Evolutionary conservation across 2,329 filamentous ascomycete genomes (phyloP), one percentile per base, ranked within the genome.

Genomic region (Didymella glomerata): DNA sequence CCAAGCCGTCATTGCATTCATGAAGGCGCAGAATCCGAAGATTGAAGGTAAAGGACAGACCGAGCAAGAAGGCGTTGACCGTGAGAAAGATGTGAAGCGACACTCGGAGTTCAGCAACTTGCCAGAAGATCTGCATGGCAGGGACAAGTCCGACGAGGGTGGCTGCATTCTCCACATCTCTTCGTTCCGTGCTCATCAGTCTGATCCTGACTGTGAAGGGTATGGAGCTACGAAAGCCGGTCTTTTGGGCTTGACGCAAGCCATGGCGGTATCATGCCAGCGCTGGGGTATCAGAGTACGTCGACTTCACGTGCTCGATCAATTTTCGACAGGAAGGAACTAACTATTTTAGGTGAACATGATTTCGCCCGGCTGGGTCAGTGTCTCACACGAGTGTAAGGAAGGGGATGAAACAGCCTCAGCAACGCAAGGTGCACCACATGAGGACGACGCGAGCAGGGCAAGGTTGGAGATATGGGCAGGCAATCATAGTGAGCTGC

Each of bases 201-300:
- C 78, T 28, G 82, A 84, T 67, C 75, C 78, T 3, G 76, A 82
- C 59, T 81, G 80, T 57, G 82, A 84, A 69, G 77, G 77, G 1
- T 84, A 84, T 56, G 78, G 80, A 2, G 75, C 81, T 1, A 81
- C 78, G 2, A 84, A 84, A 69, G 82, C 81, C 3, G 82, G 82
- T 0, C 64, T 85, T 16, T 64, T 83, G 14, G 82, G 82, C 0
- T 65, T 85, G 25, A 80, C 80, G 51, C 81, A 83, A 63, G 77
- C 77, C 27, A 78, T 84, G 78, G 77, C 80, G 24, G 77, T 81
- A 16, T 80, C 77, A 28, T 72, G 83, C 34, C 74, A 77, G 45
- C 67, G 70, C 6, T 77, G 77, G 49, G 75, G 78, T 5, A 77
- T 84, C 27, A 74, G 80, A 8, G 32, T 36, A 16, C 7, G 16